Base-by-base conservation (phyloP, 129 eudicot species). In the Saposhnikovia divaricata region DNA sequence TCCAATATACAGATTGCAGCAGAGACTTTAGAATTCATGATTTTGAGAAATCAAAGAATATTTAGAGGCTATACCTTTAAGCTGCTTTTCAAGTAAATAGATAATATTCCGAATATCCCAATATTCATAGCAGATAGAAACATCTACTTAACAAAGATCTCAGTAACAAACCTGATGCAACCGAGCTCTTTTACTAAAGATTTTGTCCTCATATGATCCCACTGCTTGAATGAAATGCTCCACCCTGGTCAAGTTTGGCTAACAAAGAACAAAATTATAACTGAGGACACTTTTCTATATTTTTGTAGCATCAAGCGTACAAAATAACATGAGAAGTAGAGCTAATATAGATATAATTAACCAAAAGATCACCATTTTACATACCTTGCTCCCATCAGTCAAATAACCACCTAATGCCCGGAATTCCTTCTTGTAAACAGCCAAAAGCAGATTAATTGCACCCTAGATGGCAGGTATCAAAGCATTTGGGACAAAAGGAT, bases 181-280 rank as follows among this genome's bases (percentile, higher is more conserved):
- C 44, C 90, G 90, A 69, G 88, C 86, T 83, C 99, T 92, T 86
- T 95, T 95, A 86, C 89, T 93, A 75, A 95, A 95, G 44, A 92
- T 95, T 70, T 88, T 87, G 79, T 95, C 99, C 81, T 95, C 99
- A 23, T 89, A 92, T 42, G 94, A 79, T 61, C 99, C 99, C 77
- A 92, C 94, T 50, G 99, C 99, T 89, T 92, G 99, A 70, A 95
- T 95, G 81, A 95, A 95, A 10, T 88, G 93, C 79, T 95, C 99
- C 82, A 95, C 99, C 83, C 87, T 90, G 81, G 85, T 79, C 78
- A 95, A 81, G 77, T 92, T 85, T 80, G 96, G 94, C 99, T 95
- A 92, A 79, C 80, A 42, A 84, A 25, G 21, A 23, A 70, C 53
- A 72, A 40, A 81, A 80, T 83, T 76, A 53, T 68, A 13, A 27